Evolutionary conservation across 352 stramenopile genomes (phyloP).

Genomic region (Phytopythium boreale): DNA sequence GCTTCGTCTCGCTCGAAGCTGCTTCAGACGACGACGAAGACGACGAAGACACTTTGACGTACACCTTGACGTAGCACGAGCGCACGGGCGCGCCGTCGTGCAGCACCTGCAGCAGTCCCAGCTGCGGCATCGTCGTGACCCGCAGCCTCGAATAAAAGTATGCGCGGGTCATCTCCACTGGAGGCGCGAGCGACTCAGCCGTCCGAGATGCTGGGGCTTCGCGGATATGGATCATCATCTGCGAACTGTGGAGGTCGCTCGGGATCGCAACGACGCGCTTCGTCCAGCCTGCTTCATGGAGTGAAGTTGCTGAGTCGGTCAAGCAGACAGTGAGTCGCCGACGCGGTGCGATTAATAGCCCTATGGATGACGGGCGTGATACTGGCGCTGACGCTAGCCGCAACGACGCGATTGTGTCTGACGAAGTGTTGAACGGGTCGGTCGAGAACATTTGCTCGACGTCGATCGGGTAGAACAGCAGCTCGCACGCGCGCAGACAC

Average conservation of each 20-base stretch:
- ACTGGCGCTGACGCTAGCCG: not conserved
- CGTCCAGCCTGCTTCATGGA: not conserved
- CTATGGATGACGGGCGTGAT: constrained; percentile 23
- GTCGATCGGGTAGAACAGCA: constrained; percentile 61
- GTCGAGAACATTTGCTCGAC: constrained; percentile 70
- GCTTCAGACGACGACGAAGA: constrained; percentile 1
- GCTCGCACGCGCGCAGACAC: constrained; percentile 28
- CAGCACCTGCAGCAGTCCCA: constrained; percentile 52
- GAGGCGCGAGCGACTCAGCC: constrained; percentile 17
- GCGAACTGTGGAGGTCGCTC: constrained; percentile 18
- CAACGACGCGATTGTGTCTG: constrained; percentile 15
- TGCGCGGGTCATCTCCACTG: constrained; percentile 34
- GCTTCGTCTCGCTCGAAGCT: not conserved
- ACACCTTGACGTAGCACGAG: constrained; percentile 70
- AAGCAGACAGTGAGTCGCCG: constrained; percentile 25
- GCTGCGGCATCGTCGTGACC: constrained; percentile 39
- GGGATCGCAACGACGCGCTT: constrained; percentile 27
- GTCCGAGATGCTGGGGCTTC: constrained; percentile 25
- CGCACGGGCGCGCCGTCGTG: constrained; percentile 31
- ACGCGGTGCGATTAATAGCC: constrained; percentile 45
- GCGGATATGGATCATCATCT: constrained; percentile 50
- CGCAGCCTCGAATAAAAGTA: constrained; percentile 52
- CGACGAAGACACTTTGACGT: constrained; percentile 26
- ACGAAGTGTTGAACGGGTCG: constrained; percentile 51
- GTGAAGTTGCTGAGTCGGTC: not conserved